These are phyloP conservation scores for Cyclotella sp. DNA, from an alignment of 108 stramenopile species.

Conservation along the genomic window DNA sequence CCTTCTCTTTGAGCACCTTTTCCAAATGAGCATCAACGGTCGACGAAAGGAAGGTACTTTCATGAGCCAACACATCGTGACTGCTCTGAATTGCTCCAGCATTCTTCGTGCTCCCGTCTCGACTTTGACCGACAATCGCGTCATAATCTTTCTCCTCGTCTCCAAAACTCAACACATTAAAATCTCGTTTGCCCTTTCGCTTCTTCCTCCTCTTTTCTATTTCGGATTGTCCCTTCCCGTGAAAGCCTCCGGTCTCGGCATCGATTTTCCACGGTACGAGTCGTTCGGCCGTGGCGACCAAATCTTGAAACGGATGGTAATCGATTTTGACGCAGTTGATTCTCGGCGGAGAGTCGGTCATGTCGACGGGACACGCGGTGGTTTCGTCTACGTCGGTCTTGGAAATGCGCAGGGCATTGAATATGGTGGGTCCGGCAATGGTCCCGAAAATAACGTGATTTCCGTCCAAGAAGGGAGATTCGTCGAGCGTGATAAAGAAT, in stretches of 20 bases:
- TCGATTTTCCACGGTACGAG: slow-evolving; percentile 68
- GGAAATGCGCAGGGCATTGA: slow-evolving; percentile 93
- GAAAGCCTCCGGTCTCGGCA: slow-evolving; percentile 29
- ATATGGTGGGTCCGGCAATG: slow-evolving; percentile 90
- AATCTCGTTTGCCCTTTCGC: slow-evolving; percentile 77
- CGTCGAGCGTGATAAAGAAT: slow-evolving; percentile 96
- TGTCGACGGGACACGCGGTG: slow-evolving; percentile 54
- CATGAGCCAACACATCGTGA: slow-evolving; percentile 61
- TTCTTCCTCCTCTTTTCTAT: slow-evolving; percentile 60
- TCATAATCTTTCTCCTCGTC: slow-evolving; percentile 79
- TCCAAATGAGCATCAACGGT: slow-evolving; percentile 42
- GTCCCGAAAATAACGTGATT: slow-evolving; percentile 95
- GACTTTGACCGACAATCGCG: slow-evolving; percentile 12
- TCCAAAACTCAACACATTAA: slow-evolving; percentile 89
- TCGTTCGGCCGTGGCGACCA: slow-evolving; percentile 67
- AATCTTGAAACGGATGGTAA: slow-evolving; percentile 83
- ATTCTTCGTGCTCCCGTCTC: not conserved
- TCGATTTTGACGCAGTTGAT: slow-evolving; percentile 82
- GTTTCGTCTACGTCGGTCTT: slow-evolving; percentile 74
- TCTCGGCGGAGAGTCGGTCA: slow-evolving; percentile 63
- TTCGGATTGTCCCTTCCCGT: slow-evolving; percentile 35
- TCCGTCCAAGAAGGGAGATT: slow-evolving; percentile 84
- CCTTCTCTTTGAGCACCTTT: slow-evolving; percentile 15
- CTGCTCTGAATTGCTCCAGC: slow-evolving; percentile 63
- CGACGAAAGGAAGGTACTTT: slow-evolving; percentile 46